Evolutionary conservation across 306 rosid genomes (phyloP), one percentile per base, ranked within the genome.

Genomic region (Dryas octopetala): DNA sequence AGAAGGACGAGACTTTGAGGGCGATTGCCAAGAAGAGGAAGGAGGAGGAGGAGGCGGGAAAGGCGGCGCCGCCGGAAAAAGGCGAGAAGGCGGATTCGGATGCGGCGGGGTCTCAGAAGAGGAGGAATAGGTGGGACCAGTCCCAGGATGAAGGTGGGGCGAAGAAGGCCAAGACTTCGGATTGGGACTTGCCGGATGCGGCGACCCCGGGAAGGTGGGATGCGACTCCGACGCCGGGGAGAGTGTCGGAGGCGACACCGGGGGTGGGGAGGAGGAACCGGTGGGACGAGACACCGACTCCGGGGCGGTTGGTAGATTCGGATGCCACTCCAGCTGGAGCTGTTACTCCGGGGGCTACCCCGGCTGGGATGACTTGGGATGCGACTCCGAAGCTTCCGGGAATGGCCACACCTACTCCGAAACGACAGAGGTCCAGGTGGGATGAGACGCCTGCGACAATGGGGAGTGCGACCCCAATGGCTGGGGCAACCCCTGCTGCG

Each of bases 321-420:
- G 96, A 90, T 71, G 86, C 96, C 1, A 90, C 96, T 5, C 96
- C 96, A 0, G 80, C 89, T 0, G 96, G 96, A 11, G 92, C 83
- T 4, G 95, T 5, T 5, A 89, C 94, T 1, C 90, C 94, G 0
- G 95, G 96, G 17, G 96, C 96, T 6, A 90, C 96, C 6, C 96
- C 96, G 0, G 85, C 96, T 1, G 92, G 96, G 52, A 89, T 89
- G 96, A 81, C 96, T 40, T 90, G 96, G 96, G 96, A 90, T 74
- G 89, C 92, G 4, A 90, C 96, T 0, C 96, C 92, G 0, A 90
- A 90, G 79, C 89, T 90, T 62, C 70, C 90, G 0, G 92, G 96
- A 47, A 68, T 90, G 62, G 92, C 96, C 26, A 90, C 96, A 2
- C 96, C 96, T 0, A 90, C 96, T 3, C 96, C 92, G 0, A 88